Evolutionary conservation across 345 rosid genomes (phyloP), one percentile per base, ranked within the genome.

Genomic region (Eucalyptus marginata): DNA sequence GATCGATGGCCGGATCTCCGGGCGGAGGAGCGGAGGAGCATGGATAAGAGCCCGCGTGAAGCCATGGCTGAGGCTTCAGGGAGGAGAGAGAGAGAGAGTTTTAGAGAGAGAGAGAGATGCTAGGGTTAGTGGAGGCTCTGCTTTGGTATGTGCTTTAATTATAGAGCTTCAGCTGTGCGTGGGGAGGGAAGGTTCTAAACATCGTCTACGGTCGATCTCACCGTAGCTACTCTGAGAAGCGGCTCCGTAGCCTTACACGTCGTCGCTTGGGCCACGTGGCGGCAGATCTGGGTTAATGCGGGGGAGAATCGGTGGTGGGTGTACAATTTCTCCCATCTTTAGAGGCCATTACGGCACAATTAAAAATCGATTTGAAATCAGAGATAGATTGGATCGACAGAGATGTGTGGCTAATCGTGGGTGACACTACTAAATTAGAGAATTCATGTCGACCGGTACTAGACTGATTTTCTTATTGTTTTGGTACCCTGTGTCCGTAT

Each of bases 21-120:
- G 16, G 79, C 18, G 29, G 97, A 90, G 18, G 99, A 95, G 85
- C 96, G 97, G 90, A 96, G 93, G 68, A 97, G 93, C 15, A 97
- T 91, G 50, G 95, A 93, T 51, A 96, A 80, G 87, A 95, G 89
- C 87, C 97, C 90, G 92, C 98, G 98, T 7, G 96, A 93, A 94
- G 98, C 79, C 79, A 66, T 66, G 40, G 10, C 7, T 31, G 79
- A 40, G 79, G 79, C 79, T 66, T 66, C 40, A 2, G 76, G 8
- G 79, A 14, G 3, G 8, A n/a, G 20, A 31, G 76, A n/a, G 79
- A 15, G 18, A 64, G 36, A n/a, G 4, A 33, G 12, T 9, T 52
- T 52, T 52, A 36, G 83, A 76, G 83, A n/a, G 71, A 36, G 1
- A 76, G 47, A 50, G 3, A 36, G 13, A 76, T 76, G 83, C 83